phyloP scores from a whole-genome alignment of 768 basidiomycete genomes.

The Heimioporus sp. region DNA sequence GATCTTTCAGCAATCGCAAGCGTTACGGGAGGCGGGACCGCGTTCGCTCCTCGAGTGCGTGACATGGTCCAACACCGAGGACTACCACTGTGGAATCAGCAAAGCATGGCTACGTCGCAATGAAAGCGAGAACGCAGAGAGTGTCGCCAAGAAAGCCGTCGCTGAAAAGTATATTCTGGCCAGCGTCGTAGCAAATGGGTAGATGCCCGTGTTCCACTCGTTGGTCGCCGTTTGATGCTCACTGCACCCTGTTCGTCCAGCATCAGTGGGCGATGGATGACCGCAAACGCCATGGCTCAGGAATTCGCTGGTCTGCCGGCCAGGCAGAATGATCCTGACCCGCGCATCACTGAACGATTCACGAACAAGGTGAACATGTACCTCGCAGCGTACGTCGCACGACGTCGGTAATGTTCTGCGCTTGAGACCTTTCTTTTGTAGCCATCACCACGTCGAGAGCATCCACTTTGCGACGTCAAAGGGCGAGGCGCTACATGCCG shows the following conservation, averaged over 20 bases:
- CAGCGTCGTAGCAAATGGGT: slow-evolving; percentile 74
- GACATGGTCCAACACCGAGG: slow-evolving; percentile 69
- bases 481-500: slow-evolving; percentile 50
- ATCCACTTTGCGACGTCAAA: slow-evolving; percentile 55
- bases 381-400: slow-evolving; percentile 54
- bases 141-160: slow-evolving; percentile 41
- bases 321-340: neutral
- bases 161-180: slow-evolving; percentile 68
- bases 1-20: slow-evolving; percentile 33
- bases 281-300: slow-evolving; percentile 67
- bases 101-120: slow-evolving; percentile 57
- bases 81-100: slow-evolving; percentile 68
- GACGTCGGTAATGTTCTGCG: neutral
- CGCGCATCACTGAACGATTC: slow-evolving; percentile 20
- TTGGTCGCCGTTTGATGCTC: neutral
- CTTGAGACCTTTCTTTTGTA: slow-evolving; percentile 24
- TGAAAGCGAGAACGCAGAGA: slow-evolving; percentile 40
- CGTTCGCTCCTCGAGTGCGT: slow-evolving; percentile 35
- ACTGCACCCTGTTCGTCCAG: slow-evolving; percentile 33
- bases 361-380: slow-evolving; percentile 56
- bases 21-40: neutral
- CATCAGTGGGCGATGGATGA: slow-evolving; percentile 69
- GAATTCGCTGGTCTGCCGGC: slow-evolving; percentile 55
- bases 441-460: slow-evolving; percentile 77
- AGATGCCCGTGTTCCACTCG: neutral